Percentiles rank a stretch among this genome's conserved stretches.
Evolutionary conservation across 768 basidiomycete species (phyloP).

Genomic region (Lentinula guzmanii): DNA sequence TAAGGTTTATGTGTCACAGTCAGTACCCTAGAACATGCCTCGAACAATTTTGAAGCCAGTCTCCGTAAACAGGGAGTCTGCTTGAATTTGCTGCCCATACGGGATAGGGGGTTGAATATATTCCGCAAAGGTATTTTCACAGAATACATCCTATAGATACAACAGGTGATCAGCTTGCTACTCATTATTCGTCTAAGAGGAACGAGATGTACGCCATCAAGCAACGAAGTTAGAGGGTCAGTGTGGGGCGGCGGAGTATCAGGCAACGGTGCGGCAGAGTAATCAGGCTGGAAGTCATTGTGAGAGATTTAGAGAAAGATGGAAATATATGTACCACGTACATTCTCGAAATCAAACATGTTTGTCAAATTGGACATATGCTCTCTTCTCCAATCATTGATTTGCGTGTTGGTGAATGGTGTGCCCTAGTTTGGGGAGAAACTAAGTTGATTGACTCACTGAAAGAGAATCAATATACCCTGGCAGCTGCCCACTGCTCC

Average conservation of each 20-base stretch:
- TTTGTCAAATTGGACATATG: constrained; percentile 4
- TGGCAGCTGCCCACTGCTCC: constrained; percentile 5
- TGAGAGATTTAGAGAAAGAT: background rate
- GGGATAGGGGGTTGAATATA: constrained; percentile 3
- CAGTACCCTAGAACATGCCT: background rate
- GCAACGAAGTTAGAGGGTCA: constrained; percentile 4
- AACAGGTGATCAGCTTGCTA: background rate
- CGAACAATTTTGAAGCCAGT: constrained; percentile 5
- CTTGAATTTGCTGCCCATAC: constrained; percentile 1
- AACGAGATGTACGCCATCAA: background rate
- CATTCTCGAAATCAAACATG: constrained; percentile 1
- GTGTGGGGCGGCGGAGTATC: constrained; percentile 1
- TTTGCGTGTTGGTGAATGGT: constrained; percentile 1
- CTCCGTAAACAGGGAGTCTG: constrained; percentile 3
- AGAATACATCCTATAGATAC: constrained; percentile 1
- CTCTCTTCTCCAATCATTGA: constrained; percentile 8
- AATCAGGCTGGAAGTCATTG: background rate
- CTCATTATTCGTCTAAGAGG: background rate
- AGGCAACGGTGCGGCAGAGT: background rate
- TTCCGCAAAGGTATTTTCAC: constrained; percentile 1
- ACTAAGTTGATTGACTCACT: background rate
- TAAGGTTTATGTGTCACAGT: background rate
- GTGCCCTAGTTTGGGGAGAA: background rate
- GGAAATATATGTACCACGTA: background rate
- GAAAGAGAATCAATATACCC: background rate